phyloP scores from a whole-genome alignment of 331 rosid species.

The Ulmus americana region DNA sequence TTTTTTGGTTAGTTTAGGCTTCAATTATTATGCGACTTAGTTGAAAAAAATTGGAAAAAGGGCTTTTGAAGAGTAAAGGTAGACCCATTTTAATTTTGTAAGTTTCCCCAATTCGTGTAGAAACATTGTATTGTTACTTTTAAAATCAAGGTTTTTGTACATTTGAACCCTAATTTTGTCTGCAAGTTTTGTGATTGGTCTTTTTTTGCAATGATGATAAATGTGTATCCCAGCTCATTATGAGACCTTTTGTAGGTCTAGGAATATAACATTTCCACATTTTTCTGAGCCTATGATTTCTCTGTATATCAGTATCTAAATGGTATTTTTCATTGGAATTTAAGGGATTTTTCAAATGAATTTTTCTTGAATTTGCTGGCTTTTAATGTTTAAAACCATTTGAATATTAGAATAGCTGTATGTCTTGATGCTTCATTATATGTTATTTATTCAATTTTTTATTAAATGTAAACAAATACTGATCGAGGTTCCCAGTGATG shows the following conservation, averaged over 20 bases:
- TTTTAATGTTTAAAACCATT: neutral
- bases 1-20: too few species aligned
- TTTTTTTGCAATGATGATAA: slow-evolving; percentile 23
- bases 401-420: neutral
- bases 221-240: slow-evolving; percentile 36
- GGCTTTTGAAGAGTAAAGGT: too few species aligned
- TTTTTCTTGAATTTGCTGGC: neutral
- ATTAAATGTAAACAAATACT: neutral
- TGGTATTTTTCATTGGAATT: too few species aligned
- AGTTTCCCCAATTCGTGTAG: too few species aligned
- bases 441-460: neutral
- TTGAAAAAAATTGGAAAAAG: too few species aligned
- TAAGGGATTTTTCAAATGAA: neutral
- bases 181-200: neutral
- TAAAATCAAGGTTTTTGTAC: too few species aligned
- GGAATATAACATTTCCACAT: slow-evolving; percentile 25
- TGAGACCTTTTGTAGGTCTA: slow-evolving; percentile 30
- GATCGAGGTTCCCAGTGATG: slow-evolving; percentile 34
- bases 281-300: slow-evolving; percentile 24
- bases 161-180: too few species aligned
- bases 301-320: neutral
- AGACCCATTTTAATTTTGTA: too few species aligned
- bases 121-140: too few species aligned
- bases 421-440: neutral
- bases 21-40: too few species aligned